These are phyloP conservation scores for Chlorella sorokiniana DNA, from an alignment of 139 green algal genomes.

Conservation along the genomic window DNA sequence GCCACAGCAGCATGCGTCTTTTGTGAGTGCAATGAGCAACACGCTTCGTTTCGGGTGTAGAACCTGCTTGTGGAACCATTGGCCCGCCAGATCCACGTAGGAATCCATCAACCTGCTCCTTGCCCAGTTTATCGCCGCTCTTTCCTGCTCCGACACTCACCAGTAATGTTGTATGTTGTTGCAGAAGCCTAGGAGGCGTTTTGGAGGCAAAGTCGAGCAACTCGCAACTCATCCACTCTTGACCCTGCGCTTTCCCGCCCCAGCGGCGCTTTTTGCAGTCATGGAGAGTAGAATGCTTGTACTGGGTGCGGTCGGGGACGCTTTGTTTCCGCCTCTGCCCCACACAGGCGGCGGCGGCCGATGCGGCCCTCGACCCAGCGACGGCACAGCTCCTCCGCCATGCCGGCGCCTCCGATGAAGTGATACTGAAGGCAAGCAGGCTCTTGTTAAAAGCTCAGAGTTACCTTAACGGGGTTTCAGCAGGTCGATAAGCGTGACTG, in stretches of 20 bases:
- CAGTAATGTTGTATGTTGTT: no score
- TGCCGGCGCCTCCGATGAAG: neutral
- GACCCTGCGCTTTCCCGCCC: no score
- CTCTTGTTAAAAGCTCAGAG: neutral
- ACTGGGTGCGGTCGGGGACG: constrained; percentile 3
- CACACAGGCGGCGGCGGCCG: neutral
- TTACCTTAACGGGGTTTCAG: neutral
- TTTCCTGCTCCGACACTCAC: no score
- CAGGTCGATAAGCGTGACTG: no score
- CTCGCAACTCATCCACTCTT: neutral
- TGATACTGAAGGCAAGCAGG: neutral
- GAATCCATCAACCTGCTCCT: no score
- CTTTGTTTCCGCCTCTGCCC: constrained; percentile 19
- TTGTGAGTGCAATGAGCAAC: neutral
- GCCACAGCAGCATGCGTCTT: constrained; percentile 31
- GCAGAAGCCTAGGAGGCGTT: no score
- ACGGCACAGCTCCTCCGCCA: neutral
- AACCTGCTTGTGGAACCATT: no score
- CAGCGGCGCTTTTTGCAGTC: neutral
- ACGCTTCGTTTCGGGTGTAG: no score
- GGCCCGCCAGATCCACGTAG: no score
- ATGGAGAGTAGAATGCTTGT: neutral
- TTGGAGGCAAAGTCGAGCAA: no score
- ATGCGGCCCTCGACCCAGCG: neutral
- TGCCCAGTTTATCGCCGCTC: no score